These are phyloP conservation scores for Dendrothele bispora DNA, from an alignment of 768 basidiomycete species.

Conservation along the genomic window DNA sequence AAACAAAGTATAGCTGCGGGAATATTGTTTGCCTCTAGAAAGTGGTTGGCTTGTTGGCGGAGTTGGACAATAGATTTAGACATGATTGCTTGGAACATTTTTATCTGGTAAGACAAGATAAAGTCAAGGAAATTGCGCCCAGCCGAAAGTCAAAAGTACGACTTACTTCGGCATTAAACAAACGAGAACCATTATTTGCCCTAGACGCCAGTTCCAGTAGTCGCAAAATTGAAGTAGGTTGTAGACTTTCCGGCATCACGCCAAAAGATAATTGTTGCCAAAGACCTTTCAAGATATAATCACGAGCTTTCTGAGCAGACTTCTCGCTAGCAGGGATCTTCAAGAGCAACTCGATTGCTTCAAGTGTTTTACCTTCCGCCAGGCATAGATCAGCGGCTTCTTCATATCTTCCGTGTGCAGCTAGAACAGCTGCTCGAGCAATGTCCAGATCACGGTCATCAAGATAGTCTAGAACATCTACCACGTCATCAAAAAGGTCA, in stretches of 20 bases:
- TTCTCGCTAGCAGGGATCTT: constrained; percentile 24
- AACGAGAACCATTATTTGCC: constrained; percentile 9
- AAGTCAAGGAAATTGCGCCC: not conserved
- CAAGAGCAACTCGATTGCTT: constrained; percentile 49
- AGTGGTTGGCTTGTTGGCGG: constrained; percentile 26
- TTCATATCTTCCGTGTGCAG: constrained; percentile 35
- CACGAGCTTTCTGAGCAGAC: constrained; percentile 32
- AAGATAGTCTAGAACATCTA: constrained; percentile 58
- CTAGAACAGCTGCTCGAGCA: constrained; percentile 45
- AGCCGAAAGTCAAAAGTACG: constrained; percentile 7
- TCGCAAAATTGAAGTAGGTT: constrained; percentile 8
- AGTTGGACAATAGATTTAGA: constrained; percentile 25
- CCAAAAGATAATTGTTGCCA: constrained; percentile 49
- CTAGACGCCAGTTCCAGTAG: constrained; percentile 25
- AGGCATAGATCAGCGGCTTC: constrained; percentile 57
- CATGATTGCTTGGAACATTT: constrained; percentile 28
- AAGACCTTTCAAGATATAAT: constrained; percentile 40
- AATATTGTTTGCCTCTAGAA: constrained; percentile 24
- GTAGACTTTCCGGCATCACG: constrained; percentile 10
- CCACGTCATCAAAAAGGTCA: constrained; percentile 46
- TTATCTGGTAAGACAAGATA: constrained; percentile 7
- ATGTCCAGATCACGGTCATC: constrained; percentile 53
- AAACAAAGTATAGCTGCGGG: constrained; percentile 42
- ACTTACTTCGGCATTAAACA: not conserved
- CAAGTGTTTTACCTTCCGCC: constrained; percentile 41